Base-by-base conservation (phyloP, 2,329 filamentous ascomycete species). In the Arthrobotrys megalospora region DNA sequence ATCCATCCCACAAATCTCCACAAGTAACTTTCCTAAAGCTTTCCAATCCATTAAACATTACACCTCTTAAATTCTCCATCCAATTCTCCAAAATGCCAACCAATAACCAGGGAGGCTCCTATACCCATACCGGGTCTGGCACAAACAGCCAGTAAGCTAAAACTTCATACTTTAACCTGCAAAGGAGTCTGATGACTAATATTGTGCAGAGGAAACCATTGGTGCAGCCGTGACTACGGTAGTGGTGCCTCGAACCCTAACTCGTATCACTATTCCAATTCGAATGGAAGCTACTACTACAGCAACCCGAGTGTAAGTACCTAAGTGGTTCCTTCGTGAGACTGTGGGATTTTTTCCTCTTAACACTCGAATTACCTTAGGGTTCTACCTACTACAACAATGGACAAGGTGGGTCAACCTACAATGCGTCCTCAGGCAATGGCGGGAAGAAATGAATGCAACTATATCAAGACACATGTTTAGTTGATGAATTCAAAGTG, bases 221-320 rank as follows among this genome's bases (percentile, higher is more conserved):
- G 79, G 21, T 80, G 65, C 60, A 45, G 48, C 43, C 80, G 81
- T 45, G 81, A 81, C 38, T 81, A 80, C 43, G 80, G 81, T n/a
- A 69, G 41, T 38, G 52, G 67, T 24, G 80, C 76, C 8, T 28
- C 78, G 1, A 81, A 81, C 43, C 45, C 64, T 0, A 81, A 81
- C 24, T 47, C 79, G 0, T 81, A 81, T 43, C 81, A 81, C 58
- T 81, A 81, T 28, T 79, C 72, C 3, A 81, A 81, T 21, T n/a
- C 68, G 47, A 43, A 71, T 41, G 67, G 53, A 2, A 79, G 72
- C 43, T 81, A 81, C 65, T 79, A 81, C 50, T 81, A 81, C 36
- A 81, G 69, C n/a, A 81, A 81, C 32, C n/a, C 80, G 0, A 65
- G 80, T 43, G 80, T 80, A 67, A 38, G 70, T 75, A 10, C 8